These are phyloP conservation scores for Coriolopsis trogii DNA, from an alignment of 1,284 basidiomycete species.

Conservation along the genomic window DNA sequence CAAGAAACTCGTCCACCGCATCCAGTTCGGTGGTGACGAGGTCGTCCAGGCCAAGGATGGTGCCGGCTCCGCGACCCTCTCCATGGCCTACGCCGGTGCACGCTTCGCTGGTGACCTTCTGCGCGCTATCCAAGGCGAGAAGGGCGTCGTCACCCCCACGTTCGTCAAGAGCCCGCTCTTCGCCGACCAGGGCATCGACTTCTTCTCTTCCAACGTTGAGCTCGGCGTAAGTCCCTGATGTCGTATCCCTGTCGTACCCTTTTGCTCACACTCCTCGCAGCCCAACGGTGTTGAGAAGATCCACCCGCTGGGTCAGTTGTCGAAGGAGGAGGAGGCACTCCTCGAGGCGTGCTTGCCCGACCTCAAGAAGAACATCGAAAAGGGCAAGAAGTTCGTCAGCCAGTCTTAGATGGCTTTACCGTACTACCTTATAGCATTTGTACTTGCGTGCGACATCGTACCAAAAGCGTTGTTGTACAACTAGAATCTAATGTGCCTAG, in stretches of 20 bases:
- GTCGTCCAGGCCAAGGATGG: conserved; percentile 94
- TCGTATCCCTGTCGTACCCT: not conserved
- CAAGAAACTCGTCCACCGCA: conserved; percentile 79
- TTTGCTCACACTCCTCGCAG: conserved; percentile 40
- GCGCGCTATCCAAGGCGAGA: conserved; percentile 86
- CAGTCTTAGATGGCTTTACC: conserved; percentile 22
- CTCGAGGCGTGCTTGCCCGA: conserved; percentile 89
- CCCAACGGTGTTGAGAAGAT: conserved; percentile 90
- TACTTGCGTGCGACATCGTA: conserved; percentile 14
- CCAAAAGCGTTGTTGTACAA: conserved; percentile 25
- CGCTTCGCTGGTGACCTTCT: conserved; percentile 87
- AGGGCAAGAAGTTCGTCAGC: conserved; percentile 82
- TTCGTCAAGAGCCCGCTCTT: conserved; percentile 89
- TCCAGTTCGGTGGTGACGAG: conserved; percentile 96
- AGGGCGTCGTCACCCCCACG: conserved; percentile 82
- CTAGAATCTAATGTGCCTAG: conserved; percentile 22
- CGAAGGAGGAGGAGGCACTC: conserved; percentile 83
- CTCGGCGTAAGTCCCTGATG: conserved; percentile 70
- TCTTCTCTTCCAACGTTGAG: conserved; percentile 90
- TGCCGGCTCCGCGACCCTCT: conserved; percentile 84
- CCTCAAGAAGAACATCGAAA: conserved; percentile 96
- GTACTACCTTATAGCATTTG: conserved; percentile 1
- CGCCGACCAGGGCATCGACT: conserved; percentile 83
- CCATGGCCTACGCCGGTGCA: conserved; percentile 92
- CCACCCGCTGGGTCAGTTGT: conserved; percentile 76